phyloP scores from a whole-genome alignment of 1,139 yeast species.

The Lodderomyces theae region DNA sequence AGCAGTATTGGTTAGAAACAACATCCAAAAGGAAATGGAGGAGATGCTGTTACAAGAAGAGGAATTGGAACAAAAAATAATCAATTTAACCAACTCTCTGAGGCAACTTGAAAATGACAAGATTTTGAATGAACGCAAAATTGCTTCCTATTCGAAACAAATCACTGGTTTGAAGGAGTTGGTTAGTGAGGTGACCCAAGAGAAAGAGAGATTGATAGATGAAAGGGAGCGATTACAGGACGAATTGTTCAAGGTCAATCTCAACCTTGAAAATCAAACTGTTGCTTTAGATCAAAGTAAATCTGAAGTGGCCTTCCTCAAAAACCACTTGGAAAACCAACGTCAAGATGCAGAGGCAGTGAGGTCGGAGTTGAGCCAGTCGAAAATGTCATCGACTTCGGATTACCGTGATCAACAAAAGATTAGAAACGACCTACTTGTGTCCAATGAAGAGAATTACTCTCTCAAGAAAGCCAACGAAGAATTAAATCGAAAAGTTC shows the following conservation, averaged over 20 bases:
- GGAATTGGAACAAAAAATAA: conserved; percentile 42
- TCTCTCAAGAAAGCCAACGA: conserved; percentile 36
- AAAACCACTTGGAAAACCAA: conserved; percentile 37
- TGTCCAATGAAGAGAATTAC: conserved; percentile 44
- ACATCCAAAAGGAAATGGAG: conserved; percentile 51
- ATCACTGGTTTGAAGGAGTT: conserved; percentile 50
- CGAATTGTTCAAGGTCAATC: conserved; percentile 41
- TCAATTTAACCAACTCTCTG: conserved; percentile 46
- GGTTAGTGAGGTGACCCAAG: conserved; percentile 46
- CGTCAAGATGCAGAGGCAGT: conserved; percentile 32
- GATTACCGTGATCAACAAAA: conserved; percentile 39
- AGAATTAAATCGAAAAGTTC: conserved; percentile 34
- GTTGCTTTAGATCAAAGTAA: conserved; percentile 32
- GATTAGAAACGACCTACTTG: conserved; percentile 37
- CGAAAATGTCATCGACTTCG: conserved; percentile 28
- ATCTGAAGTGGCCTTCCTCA: conserved; percentile 30
- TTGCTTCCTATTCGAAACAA: conserved; percentile 51
- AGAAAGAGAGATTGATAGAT: conserved; percentile 49
- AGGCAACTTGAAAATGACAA: conserved; percentile 46
- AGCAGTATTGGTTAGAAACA: conserved; percentile 43
- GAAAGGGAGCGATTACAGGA: conserved; percentile 49
- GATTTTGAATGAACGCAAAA: conserved; percentile 42
- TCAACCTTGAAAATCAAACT: conserved; percentile 44
- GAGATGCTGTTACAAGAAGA: conserved; percentile 52
- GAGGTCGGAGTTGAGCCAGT: conserved; percentile 35